These are phyloP conservation scores for Oryza officinalis DNA, from an alignment of 176 grass and related monocot species.

Conservation along the genomic window DNA sequence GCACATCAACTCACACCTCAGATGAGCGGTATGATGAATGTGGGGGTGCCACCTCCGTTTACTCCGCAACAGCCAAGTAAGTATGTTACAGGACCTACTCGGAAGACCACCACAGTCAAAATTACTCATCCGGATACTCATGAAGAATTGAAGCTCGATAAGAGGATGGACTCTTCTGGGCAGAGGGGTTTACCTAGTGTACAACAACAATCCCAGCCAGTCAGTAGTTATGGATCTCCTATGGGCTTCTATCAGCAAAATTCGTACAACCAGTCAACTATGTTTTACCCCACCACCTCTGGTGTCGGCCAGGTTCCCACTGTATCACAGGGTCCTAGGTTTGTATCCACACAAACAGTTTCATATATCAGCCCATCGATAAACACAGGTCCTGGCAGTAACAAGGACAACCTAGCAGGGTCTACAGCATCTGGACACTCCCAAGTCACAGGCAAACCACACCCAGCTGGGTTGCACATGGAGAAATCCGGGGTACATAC, in stretches of 20 bases:
- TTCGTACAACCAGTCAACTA: conserved; percentile 51
- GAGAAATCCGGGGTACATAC: conserved; percentile 38
- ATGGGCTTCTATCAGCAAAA: conserved; percentile 52
- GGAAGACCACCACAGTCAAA: conserved; percentile 69
- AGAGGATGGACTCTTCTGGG: conserved; percentile 52
- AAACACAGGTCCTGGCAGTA: conserved; percentile 26
- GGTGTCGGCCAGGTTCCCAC: conserved; percentile 60
- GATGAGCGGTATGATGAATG: conserved; percentile 57
- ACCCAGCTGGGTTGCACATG: conserved; percentile 27
- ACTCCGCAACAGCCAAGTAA: conserved; percentile 61
- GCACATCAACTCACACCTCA: conserved; percentile 67
- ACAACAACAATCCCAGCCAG: conserved; percentile 52
- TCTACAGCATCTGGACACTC: conserved; percentile 26
- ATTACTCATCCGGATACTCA: conserved; percentile 92
- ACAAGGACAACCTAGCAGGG: conserved; percentile 31
- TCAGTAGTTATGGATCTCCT: conserved; percentile 41
- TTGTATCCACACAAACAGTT: conserved; percentile 46
- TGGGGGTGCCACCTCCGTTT: conserved; percentile 52
- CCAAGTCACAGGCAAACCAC: conserved; percentile 38
- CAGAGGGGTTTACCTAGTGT: conserved; percentile 59
- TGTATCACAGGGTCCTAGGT: conserved; percentile 60
- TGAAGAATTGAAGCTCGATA: conserved; percentile 86
- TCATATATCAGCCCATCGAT: conserved; percentile 52
- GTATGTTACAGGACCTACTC: conserved; percentile 29
- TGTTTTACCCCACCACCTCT: conserved; percentile 51